Evolutionary conservation across 2,329 filamentous ascomycete species (phyloP).

Genomic region (Pseudogymnoascus sp.): DNA sequence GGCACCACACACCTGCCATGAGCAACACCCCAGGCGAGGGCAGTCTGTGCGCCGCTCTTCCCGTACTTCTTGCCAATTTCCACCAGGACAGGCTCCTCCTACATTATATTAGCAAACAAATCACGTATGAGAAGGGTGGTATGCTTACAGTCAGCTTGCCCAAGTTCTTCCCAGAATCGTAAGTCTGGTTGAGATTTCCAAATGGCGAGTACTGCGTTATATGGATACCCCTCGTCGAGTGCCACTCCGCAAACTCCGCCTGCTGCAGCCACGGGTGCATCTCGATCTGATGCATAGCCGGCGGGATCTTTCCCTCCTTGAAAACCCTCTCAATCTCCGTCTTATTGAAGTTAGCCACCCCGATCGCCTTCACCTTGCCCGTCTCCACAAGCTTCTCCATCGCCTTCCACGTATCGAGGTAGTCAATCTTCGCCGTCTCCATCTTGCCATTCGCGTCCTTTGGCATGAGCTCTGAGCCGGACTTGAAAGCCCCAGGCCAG

Average conservation of each 20-base stretch:
- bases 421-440: conserved; percentile 27
- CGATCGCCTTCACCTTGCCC: conserved; percentile 49
- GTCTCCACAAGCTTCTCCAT: conserved; percentile 49
- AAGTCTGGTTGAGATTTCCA: conserved; percentile 57
- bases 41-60: conserved; percentile 50
- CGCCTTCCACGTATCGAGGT: conserved; percentile 47
- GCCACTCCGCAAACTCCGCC: conserved; percentile 40
- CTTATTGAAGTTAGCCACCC: conserved; percentile 53
- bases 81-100: conserved; percentile 47
- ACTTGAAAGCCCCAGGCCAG: conserved; percentile 31
- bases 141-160: conserved; percentile 28
- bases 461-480: conserved; percentile 21
- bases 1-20: conserved; percentile 55
- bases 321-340: conserved; percentile 34
- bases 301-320: conserved; percentile 40
- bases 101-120: neutral
- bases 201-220: conserved; percentile 42
- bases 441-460: conserved; percentile 23
- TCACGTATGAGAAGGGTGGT: neutral
- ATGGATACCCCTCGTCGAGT: conserved; percentile 36
- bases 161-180: conserved; percentile 51
- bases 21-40: conserved; percentile 52
- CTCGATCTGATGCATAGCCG: conserved; percentile 53
- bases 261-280: conserved; percentile 47
- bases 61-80: conserved; percentile 47